Percentiles rank a stretch among this genome's conserved stretches.
Conservation (phyloP, 306 rosid genomes). For the Vicia villosa region DNA sequence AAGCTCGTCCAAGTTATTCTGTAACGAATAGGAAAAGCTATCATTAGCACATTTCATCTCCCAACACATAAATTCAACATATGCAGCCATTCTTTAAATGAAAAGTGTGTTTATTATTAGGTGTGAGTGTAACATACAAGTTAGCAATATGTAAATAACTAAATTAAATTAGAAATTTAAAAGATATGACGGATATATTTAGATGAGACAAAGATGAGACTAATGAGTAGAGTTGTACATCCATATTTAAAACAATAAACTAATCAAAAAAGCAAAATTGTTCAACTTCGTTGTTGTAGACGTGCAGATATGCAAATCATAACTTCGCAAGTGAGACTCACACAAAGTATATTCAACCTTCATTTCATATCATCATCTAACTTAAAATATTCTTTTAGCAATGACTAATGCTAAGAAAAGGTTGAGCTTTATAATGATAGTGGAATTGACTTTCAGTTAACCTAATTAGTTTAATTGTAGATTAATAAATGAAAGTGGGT, state of each 20-base stretch:
- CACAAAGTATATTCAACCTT: background rate
- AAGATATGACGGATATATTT: background rate
- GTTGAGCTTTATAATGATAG: conserved; percentile 3
- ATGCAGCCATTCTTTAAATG: conserved; percentile 30
- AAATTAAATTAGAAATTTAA: conserved; percentile 25
- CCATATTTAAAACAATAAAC: conserved; percentile 21
- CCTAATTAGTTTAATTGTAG: background rate
- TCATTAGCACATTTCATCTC: conserved; percentile 39
- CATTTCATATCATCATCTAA: conserved; percentile 11
- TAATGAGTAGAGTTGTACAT: background rate
- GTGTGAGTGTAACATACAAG: conserved; percentile 44
- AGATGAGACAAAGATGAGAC: background rate
- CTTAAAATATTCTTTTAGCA: conserved; percentile 19
- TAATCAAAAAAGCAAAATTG: background rate
- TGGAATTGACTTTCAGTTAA: conserved; percentile 22
- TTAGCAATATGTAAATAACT: conserved; percentile 30
- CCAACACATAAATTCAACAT: conserved; percentile 33
- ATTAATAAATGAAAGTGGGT: conserved; percentile 25
- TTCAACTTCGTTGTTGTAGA: background rate
- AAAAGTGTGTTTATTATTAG: conserved; percentile 13
- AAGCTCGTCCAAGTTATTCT: conserved; percentile 97
- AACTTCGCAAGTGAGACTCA: conserved; percentile 1
- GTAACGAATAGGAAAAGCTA: conserved; percentile 47
- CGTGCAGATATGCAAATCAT: conserved; percentile 8
- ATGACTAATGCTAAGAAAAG: background rate